Evolutionary conservation across 169 alveolate genomes (phyloP).

Genomic region (Perkinsus marinus): DNA sequence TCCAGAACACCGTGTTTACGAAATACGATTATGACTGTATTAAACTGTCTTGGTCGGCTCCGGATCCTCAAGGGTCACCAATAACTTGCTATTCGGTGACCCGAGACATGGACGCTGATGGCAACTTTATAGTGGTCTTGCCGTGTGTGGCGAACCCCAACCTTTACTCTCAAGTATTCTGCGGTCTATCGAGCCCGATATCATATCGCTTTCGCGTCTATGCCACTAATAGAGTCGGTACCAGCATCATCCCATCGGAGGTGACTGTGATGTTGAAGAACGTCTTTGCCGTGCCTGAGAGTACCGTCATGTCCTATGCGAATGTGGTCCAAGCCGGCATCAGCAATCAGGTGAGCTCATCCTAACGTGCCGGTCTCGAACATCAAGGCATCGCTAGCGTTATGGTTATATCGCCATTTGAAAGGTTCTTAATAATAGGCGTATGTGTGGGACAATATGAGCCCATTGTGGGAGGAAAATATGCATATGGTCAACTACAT

Average conservation of each 20-base stretch:
- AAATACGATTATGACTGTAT: neutral
- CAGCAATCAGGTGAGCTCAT: neutral
- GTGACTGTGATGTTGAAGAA: slow-evolving; percentile 3
- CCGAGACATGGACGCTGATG: neutral
- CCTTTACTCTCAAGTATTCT: neutral
- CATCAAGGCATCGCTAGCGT: too few species aligned
- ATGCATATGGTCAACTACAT: too few species aligned
- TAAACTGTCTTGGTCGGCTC: neutral
- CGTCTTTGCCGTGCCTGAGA: neutral
- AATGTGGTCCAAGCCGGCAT: neutral
- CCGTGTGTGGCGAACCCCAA: neutral
- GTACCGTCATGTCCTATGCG: neutral
- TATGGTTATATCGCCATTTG: too few species aligned
- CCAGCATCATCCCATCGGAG: neutral
- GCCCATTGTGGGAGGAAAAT: too few species aligned
- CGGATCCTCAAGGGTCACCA: slow-evolving; percentile 3
- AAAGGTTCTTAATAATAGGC: too few species aligned
- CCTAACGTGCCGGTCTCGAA: too few species aligned
- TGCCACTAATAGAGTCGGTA: slow-evolving; percentile 3
- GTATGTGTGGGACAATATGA: too few species aligned
- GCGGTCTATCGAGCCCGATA: neutral
- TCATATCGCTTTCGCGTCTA: neutral
- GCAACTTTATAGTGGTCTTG: neutral
- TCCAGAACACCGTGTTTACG: neutral
- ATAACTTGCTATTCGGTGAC: neutral